Base-by-base conservation (phyloP, 2,329 filamentous ascomycete genomes). In the Phialemonium atrogriseum region DNA sequence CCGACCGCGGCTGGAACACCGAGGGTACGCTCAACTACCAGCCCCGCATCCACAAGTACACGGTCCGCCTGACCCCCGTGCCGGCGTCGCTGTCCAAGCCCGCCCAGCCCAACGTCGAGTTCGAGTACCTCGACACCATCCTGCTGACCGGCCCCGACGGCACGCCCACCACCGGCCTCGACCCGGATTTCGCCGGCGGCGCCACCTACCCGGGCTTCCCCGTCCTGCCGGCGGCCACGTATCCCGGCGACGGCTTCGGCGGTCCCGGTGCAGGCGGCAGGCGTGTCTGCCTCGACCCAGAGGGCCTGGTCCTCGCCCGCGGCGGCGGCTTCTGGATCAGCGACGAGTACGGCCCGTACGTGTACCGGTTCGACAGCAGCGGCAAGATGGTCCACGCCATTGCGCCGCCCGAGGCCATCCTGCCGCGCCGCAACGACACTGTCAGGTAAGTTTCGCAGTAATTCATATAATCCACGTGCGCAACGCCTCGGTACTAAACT, bases 1-100 rank as follows among this genome's bases (percentile, higher is more conserved):
- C 80, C 2, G 78, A 84, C 47, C 66, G 79, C 37, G 80, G 80
- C 22, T 85, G 80, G 78, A 84, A 85, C 47, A 84, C 79, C 0
- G 60, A 83, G 43, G 80, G 77, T 26, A 84, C 80, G 7, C 42
- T 79, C 12, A 83, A 83, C 50, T 82, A 69, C 50, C 73, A 82
- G 41, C 67, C 70, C 4, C 69, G 80, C 20, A 65, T 86, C 17
- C 80, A 86, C 53, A 79, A 81, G 48, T 77, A 84, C 50, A 50
- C 59, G 30, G 59, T 85, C 28, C 65, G 62, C 2, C 68, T 84
- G 44, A 71, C 65, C 0, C 67, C 73, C 4, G 57, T 64, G 4
- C 52, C 57, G 1, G 73, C 76, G 3, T 73, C 71, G 0, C 55
- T 64, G 2, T 52, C 56, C 2, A 62, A 62, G 4, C 74, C 76